Conservation (phyloP, 805 yeast species). For the Lachancea dasiensis region DNA sequence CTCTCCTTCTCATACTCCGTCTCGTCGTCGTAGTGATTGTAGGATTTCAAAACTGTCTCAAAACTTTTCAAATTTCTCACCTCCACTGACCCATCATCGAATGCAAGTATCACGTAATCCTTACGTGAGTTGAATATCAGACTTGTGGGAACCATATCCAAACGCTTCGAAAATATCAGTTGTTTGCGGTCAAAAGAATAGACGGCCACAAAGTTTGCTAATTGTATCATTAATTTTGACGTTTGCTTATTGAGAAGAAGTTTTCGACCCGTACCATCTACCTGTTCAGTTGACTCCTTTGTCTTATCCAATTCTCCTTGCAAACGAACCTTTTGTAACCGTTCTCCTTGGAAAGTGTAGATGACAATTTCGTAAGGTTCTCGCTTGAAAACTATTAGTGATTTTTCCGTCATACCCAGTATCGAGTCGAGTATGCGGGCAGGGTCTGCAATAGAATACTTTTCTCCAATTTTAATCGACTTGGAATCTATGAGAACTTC, state of each 20-base stretch:
- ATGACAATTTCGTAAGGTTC: constrained; percentile 22
- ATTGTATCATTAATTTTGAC: constrained; percentile 27
- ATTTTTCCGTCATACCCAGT: constrained; percentile 32
- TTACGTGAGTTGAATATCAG: constrained; percentile 14
- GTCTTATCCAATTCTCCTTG: constrained; percentile 3
- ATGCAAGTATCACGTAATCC: constrained; percentile 19
- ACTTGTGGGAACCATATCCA: constrained; percentile 12
- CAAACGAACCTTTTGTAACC: constrained; percentile 21
- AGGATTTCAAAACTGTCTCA: constrained; percentile 11
- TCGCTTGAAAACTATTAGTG: constrained; percentile 22
- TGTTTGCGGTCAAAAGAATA: constrained; percentile 32
- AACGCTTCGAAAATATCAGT: constrained; percentile 15
- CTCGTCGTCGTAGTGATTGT: constrained; percentile 15
- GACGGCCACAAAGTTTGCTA: constrained; percentile 17
- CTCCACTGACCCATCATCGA: constrained; percentile 21
- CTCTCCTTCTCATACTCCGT: constrained; percentile 6
- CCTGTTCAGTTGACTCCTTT: constrained; percentile 1
- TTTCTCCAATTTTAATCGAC: constrained; percentile 12
- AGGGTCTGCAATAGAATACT: constrained; percentile 11
- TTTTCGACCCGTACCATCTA: constrained; percentile 5
- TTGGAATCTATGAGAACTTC: constrained; percentile 12
- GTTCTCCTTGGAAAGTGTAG: constrained; percentile 26
- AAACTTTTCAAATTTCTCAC: constrained; percentile 22
- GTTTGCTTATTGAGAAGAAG: constrained; percentile 25
- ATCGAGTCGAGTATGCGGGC: constrained; percentile 15